A percentile compares a stretch with the other conserved stretches of the same genome.
These are phyloP conservation scores for Alternaria arbusti DNA, from an alignment of 2,329 filamentous ascomycete genomes.

Conservation along the genomic window DNA sequence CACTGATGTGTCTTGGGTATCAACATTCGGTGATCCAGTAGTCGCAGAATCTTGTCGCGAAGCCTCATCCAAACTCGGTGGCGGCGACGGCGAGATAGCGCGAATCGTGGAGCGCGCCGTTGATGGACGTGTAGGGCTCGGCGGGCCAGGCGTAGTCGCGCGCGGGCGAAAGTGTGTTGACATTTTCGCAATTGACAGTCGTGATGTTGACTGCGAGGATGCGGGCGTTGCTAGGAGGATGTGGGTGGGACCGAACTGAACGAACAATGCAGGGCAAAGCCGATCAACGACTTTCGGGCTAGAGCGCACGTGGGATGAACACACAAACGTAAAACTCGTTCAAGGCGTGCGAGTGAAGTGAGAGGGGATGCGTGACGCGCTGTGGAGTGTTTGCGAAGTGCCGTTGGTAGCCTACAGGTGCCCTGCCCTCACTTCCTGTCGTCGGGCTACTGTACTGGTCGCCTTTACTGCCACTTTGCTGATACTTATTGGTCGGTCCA, in stretches of 20 bases:
- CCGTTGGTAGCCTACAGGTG: not conserved
- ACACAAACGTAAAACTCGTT: not conserved
- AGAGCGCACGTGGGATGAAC: not conserved
- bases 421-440: not conserved
- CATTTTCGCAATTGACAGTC: not conserved
- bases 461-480: not conserved
- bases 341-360: not conserved
- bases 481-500: not conserved
- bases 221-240: not conserved
- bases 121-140: slow-evolving; percentile 23
- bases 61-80: slow-evolving; percentile 16
- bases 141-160: slow-evolving; percentile 20
- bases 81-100: slow-evolving; percentile 36
- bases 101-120: slow-evolving; percentile 37
- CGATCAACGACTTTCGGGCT: not conserved
- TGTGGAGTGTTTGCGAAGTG: not conserved
- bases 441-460: not conserved
- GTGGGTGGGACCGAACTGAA: not conserved
- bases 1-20: not conserved
- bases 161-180: slow-evolving; percentile 7
- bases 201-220: not conserved
- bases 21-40: not conserved
- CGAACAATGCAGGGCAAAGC: not conserved
- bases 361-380: not conserved
- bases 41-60: slow-evolving; percentile 6